Percentiles rank a stretch among this genome's conserved stretches.
phyloP scores from a whole-genome alignment of 2,329 filamentous ascomycete genomes.

The Monosporascus sp. region DNA sequence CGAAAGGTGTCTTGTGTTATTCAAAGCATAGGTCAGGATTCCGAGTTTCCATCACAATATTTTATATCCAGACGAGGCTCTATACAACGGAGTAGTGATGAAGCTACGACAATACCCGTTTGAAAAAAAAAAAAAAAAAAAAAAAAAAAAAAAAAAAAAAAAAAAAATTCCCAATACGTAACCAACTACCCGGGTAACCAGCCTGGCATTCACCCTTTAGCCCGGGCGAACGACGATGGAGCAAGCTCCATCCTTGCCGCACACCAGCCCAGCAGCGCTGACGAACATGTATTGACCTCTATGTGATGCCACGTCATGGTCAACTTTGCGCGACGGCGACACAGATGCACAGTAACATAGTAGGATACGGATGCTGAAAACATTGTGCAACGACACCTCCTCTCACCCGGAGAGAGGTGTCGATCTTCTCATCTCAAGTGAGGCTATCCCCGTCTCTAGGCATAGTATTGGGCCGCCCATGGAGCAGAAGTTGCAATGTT shows the following conservation, averaged over 20 bases:
- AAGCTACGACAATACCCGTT: too few species aligned
- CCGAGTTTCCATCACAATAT: too few species aligned
- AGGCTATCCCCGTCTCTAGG: not conserved
- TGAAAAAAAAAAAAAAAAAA: too few species aligned
- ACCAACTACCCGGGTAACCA: too few species aligned
- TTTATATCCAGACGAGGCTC: too few species aligned
- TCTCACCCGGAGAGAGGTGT: not conserved
- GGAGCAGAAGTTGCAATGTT: not conserved
- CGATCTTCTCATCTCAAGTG: not conserved
- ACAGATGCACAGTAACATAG: not conserved
- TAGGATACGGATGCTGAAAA: not conserved
- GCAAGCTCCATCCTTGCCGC: not conserved
- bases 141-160: too few species aligned
- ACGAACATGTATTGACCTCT: not conserved
- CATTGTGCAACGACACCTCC: not conserved
- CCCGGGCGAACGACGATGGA: not conserved
- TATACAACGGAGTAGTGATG: too few species aligned
- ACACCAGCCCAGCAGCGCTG: not conserved
- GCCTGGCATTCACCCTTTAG: too few species aligned
- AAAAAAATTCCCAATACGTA: too few species aligned
- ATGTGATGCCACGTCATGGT: not conserved
- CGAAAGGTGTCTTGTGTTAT: too few species aligned
- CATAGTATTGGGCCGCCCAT: not conserved
- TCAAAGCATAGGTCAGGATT: too few species aligned
- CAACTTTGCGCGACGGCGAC: not conserved